Evolutionary conservation across 2,329 filamentous ascomycete species (phyloP), one percentile per base, ranked within the genome.

Genomic region (Aspergillus ochraceus): DNA sequence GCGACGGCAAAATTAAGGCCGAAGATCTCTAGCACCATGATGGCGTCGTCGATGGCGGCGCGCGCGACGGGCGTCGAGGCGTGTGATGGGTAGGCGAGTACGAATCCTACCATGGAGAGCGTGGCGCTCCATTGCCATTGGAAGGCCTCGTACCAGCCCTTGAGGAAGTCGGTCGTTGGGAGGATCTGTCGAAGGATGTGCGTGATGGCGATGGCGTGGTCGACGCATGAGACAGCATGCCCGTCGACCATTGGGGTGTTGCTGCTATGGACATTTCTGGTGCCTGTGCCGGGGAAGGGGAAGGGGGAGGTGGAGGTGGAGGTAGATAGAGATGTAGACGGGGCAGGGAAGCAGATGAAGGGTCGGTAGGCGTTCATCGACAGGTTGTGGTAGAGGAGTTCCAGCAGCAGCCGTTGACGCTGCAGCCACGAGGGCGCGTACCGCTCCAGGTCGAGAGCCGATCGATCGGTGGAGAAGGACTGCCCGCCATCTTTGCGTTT

Each of bases 381-480:
- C 1, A 80, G 63, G 49, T 75, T 72, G 58, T 80, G 78, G 61
- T 80, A 80, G 14, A 76, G 57, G 5, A 79, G 61, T 59, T 80
- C 78, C 11, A 80, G 68, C 14, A 78, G 69, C 0, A 81, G 54
- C 1, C 77, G 76, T 57, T 81, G 77, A 4, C 75, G 74, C 55
- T 79, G 77, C 3, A 80, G 63, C 77, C 77, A 80, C 2, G 70
- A 56, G 1, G 78, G 77, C 0, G 74, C 70, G 39, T 75, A 76
- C 32, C 62, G 64, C 54, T 79, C 75, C 14, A 79, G 62, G 9
- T 70, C 62, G 1, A 79, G 63, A 1, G 60, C 47, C 1, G 77
- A 74, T 6, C 67, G 64, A 49, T 80, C 77, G 0, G 73, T 76
- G 1, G 79, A 80, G 54, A 80, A 73, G 0, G 77, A 68, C 1